Percentiles rank a stretch among this genome's conserved stretches.
Conservation (phyloP, 495 filamentous ascomycete species). For the Neurospora sp. region DNA sequence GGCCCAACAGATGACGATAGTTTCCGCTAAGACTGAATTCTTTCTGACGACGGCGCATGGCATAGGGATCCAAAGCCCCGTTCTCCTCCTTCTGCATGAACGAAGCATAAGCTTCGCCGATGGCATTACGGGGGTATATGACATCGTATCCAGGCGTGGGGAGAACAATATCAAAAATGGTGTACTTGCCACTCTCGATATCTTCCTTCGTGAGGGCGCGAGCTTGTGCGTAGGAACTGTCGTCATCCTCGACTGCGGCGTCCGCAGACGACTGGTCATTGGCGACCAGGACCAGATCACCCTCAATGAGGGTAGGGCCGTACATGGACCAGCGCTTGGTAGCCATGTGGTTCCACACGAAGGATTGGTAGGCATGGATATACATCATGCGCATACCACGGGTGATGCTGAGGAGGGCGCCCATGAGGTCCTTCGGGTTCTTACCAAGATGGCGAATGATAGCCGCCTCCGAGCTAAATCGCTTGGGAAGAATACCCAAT, state of each 20-base stretch:
- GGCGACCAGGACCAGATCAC: conserved; percentile 69
- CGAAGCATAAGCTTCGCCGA: conserved; percentile 65
- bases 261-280: conserved; percentile 29
- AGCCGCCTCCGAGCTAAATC: conserved; percentile 66
- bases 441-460: conserved; percentile 63
- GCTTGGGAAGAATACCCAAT: conserved; percentile 59
- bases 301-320: conserved; percentile 63
- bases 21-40: conserved; percentile 82
- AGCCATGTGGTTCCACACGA: conserved; percentile 83
- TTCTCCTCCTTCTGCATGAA: conserved; percentile 77
- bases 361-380: conserved; percentile 88
- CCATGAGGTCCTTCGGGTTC: conserved; percentile 53
- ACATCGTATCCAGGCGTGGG: conserved; percentile 90
- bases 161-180: conserved; percentile 84
- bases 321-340: conserved; percentile 67
- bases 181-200: conserved; percentile 65
- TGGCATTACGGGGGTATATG: conserved; percentile 72
- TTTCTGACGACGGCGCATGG: conserved; percentile 78
- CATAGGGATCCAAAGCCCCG: conserved; percentile 66
- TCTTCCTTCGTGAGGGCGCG: conserved; percentile 66
- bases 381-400: conserved; percentile 85
- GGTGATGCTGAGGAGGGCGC: conserved; percentile 65
- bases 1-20: conserved; percentile 77
- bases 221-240: conserved; percentile 62
- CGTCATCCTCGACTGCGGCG: conserved; percentile 30